phyloP scores from a whole-genome alignment of 1,284 basidiomycete genomes.

The Trametes versicolor region DNA sequence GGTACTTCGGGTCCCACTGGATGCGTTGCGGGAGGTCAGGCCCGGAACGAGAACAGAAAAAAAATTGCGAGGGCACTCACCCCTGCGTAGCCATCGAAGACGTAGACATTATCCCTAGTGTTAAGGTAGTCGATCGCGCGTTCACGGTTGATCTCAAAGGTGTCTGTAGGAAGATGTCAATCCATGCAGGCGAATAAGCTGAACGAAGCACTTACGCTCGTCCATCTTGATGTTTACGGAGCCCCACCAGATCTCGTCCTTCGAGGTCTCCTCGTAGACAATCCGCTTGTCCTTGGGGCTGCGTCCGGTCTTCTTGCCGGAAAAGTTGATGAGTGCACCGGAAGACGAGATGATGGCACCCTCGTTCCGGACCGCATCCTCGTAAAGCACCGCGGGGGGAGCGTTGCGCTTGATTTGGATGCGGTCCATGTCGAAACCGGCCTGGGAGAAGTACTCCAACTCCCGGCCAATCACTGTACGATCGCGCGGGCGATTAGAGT shows the following conservation, averaged over 20 bases:
- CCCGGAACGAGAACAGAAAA: conserved; percentile 11
- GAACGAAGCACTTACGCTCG: conserved; percentile 70
- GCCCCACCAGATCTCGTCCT: conserved; percentile 99
- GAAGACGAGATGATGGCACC: conserved; percentile 97
- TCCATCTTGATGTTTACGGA: conserved; percentile 99
- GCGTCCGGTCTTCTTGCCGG: conserved; percentile 99
- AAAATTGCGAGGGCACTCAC: conserved; percentile 51
- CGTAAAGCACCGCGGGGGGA: conserved; percentile 94
- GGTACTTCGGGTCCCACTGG: conserved; percentile 98
- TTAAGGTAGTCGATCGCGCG: conserved; percentile 99
- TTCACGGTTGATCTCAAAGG: conserved; percentile 99
- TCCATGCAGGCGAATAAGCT: not conserved
- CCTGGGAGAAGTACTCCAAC: conserved; percentile 98
- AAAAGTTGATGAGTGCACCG: conserved; percentile 99
- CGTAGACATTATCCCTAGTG: conserved; percentile 98
- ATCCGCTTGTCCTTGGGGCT: conserved; percentile 99
- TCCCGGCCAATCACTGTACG: conserved; percentile 86
- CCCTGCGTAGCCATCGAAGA: conserved; percentile 98
- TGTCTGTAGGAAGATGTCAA: conserved; percentile 65
- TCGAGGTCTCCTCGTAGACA: conserved; percentile 97
- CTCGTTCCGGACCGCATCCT: conserved; percentile 98
- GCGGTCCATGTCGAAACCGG: conserved; percentile 97
- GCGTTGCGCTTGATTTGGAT: conserved; percentile 95
- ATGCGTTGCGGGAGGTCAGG: conserved; percentile 13
- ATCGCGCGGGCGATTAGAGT: conserved; percentile 11